Base-by-base conservation (phyloP, 306 rosid species). In the Gleditsia sinensis region DNA sequence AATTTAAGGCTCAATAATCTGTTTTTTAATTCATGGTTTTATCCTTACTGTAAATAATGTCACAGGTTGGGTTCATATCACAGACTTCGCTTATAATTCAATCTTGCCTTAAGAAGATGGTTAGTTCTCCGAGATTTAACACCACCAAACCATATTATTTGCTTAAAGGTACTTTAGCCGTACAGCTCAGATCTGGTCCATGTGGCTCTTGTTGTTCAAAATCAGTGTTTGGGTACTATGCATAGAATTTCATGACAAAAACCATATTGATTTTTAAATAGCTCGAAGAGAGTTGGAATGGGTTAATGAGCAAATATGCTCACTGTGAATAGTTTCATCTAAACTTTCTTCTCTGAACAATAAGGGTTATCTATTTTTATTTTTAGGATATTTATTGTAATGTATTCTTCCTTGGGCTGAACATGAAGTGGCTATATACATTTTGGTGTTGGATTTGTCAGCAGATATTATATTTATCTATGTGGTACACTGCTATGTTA, bases 351-450 rank as follows among this genome's bases (percentile, higher is more conserved):
- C 6, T 48, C 60, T 73, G 7, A 61, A 19, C 67, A 34, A 61
- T 9, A n/a, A 61, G 61, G 67, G 55, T 72, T n/a, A 7, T 58
- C 7, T 30, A 9, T 43, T 46, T 45, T 59, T 30, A 20, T 73
- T 56, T 56, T 25, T 39, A 9, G 57, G 66, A 8, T 62, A 20
- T 39, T n/a, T 32, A 30, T 16, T 19, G 33, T 33, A 7, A 67
- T 5, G 25, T 11, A 6, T 50, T 34, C 48, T 36, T 36, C 36
- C 57, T 12, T 8, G 11, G 25, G 49, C 3, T 16, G 67, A 39
- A 37, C 30, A 37, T 27, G 67, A 77, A 53, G 5, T 49, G 23
- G 28, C 9, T 78, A 53, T 45, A 54, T 34, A 17, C 14, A 40
- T 51, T 62, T 30, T 9, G 23, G 16, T 27, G 42, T 12, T 23